A percentile compares a stretch with the other conserved stretches of the same genome.
phyloP scores from a whole-genome alignment of 2,329 filamentous ascomycete species.

The Fusarium nodosum region DNA sequence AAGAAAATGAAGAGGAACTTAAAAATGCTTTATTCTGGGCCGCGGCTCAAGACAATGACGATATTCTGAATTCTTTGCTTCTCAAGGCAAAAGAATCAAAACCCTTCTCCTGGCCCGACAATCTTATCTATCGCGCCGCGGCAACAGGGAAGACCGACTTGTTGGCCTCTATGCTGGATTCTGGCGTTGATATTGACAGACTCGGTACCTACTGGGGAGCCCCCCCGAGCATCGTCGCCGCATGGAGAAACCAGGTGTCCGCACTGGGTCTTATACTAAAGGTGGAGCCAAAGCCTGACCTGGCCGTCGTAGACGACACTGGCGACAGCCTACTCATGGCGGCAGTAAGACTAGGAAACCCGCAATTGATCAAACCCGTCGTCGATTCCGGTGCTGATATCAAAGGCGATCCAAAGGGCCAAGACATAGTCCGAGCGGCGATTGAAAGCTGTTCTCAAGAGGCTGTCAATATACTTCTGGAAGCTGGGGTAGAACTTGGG shows the following conservation, averaged over 20 bases:
- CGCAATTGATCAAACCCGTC: neutral
- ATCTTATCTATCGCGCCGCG: neutral
- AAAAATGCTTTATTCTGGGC: neutral
- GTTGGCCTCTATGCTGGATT: neutral
- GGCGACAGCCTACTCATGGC: neutral
- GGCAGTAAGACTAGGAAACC: neutral
- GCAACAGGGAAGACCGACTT: neutral
- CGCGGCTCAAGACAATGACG: neutral
- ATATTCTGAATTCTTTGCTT: neutral
- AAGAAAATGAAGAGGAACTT: neutral
- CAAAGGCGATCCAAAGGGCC: neutral
- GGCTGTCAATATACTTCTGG: neutral
- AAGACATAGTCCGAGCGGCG: neutral
- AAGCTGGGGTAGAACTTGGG: neutral
- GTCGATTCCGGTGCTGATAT: neutral
- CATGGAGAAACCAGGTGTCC: neutral
- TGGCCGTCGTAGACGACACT: neutral
- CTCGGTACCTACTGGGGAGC: neutral
- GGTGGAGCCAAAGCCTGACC: neutral
- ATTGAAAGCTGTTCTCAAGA: neutral
- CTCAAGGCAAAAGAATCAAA: neutral
- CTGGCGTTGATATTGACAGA: neutral
- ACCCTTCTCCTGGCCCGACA: neutral
- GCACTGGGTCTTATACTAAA: neutral
- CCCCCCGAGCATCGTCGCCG: neutral